These are phyloP conservation scores for Phycomyces nitens DNA, from an alignment of 192 early-diverging fungal genomes.

Conservation along the genomic window DNA sequence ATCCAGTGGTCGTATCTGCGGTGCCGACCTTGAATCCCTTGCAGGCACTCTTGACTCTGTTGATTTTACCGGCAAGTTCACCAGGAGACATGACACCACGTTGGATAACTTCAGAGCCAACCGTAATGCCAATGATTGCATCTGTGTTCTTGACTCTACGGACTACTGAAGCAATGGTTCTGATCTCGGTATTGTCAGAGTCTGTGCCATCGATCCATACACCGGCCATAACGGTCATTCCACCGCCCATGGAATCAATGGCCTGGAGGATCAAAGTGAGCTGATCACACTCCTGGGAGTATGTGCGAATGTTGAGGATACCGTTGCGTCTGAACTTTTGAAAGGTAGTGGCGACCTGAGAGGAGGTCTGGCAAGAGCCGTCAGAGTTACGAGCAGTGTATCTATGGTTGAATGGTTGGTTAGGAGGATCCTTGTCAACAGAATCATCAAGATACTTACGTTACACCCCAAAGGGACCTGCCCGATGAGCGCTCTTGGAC, in stretches of 20 bases:
- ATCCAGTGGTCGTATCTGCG: constrained; percentile 52
- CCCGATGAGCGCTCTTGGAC: too few relatives aligned
- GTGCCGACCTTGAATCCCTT: constrained; percentile 40
- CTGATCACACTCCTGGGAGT: constrained; percentile 35
- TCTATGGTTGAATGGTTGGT: too few relatives aligned
- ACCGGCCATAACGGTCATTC: constrained; percentile 29
- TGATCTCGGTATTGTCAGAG: constrained; percentile 20
- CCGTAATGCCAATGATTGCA: constrained; percentile 17
- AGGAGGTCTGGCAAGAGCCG: constrained; percentile 16
- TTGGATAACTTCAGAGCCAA: constrained; percentile 29
- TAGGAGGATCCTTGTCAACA: too few relatives aligned
- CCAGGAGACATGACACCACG: background rate
- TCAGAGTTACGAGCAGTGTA: constrained; percentile 22
- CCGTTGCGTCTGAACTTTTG: constrained; percentile 20
- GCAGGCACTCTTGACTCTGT: constrained; percentile 17
- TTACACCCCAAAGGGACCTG: too few relatives aligned
- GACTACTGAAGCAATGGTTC: constrained; percentile 4
- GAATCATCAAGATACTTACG: too few relatives aligned
- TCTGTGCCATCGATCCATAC: constrained; percentile 29
- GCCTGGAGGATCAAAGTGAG: constrained; percentile 19
- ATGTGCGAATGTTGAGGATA: constrained; percentile 30
- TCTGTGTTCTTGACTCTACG: background rate
- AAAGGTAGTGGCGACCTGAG: constrained; percentile 1
- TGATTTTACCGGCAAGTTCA: constrained; percentile 22
- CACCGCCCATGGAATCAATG: constrained; percentile 14